Evolutionary conservation across 306 rosid species (phyloP).

Genomic region (Biancaea sappan): DNA sequence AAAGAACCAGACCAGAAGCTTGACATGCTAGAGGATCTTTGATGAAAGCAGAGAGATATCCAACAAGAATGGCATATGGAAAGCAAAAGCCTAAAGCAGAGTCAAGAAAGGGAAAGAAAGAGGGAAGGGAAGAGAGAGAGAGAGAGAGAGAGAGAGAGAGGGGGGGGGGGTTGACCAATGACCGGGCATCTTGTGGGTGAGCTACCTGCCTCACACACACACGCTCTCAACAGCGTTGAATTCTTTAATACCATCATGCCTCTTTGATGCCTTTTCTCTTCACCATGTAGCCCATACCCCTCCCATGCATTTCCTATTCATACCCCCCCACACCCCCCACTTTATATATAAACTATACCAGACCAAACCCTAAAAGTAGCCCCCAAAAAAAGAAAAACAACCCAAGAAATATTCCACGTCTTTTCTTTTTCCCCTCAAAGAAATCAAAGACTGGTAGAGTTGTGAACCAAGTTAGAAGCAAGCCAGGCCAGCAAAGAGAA

Average conservation of each 20-base stretch:
- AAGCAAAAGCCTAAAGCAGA: conserved; percentile 8
- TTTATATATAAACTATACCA: conserved; percentile 58
- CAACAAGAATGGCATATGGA: conserved; percentile 34
- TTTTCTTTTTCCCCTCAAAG: conserved; percentile 41
- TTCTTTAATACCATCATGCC: conserved; percentile 91
- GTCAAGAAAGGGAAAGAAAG: conserved; percentile 49
- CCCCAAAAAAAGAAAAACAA: conserved; percentile 17
- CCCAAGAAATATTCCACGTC: conserved; percentile 45
- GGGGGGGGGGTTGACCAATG: conserved; percentile 83
- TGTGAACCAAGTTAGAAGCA: conserved; percentile 26
- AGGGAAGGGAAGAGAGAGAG: too few species aligned
- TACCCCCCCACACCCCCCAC: neutral
- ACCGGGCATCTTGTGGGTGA: conserved; percentile 98
- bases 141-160: conserved; percentile 36
- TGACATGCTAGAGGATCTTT: conserved; percentile 3
- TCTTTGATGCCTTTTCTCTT: conserved; percentile 71
- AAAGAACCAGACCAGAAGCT: too few species aligned
- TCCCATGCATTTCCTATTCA: conserved; percentile 46
- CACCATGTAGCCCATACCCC: conserved; percentile 27
- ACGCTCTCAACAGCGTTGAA: conserved; percentile 98
- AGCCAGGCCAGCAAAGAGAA: conserved; percentile 27
- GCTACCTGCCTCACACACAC: conserved; percentile 75
- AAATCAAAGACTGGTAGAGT: conserved; percentile 48
- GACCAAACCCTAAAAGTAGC: conserved; percentile 33
- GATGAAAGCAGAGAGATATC: conserved; percentile 49